These are phyloP conservation scores for Solanum hybrid DNA, from an alignment of 305 asterid species.

Conservation along the genomic window DNA sequence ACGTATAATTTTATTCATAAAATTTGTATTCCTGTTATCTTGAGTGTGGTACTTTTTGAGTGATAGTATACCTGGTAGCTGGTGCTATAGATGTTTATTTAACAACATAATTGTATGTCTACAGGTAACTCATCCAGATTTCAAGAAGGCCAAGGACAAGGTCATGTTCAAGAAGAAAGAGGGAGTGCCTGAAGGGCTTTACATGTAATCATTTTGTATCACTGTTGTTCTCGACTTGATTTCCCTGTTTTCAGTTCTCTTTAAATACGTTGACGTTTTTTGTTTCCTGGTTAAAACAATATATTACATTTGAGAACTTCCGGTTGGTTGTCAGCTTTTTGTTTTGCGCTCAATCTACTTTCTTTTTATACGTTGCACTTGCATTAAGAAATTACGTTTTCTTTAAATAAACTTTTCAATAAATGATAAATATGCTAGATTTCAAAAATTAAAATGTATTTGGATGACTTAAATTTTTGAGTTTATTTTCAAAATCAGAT, in stretches of 20 bases:
- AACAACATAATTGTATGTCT: neutral
- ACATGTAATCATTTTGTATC: constrained; percentile 23
- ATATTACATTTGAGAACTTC: neutral
- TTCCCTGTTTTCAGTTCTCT: neutral
- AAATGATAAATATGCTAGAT: neutral
- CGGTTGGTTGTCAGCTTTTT: neutral
- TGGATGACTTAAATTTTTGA: neutral
- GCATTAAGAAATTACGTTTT: neutral
- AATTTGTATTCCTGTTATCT: neutral
- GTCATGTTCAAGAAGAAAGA: constrained; percentile 55
- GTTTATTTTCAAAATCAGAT: too few relatives aligned
- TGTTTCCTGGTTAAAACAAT: neutral
- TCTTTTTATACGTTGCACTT: too few relatives aligned
- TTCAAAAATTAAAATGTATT: neutral
- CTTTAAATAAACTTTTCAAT: neutral
- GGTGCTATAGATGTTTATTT: neutral
- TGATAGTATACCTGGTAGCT: neutral
- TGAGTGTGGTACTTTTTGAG: neutral
- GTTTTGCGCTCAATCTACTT: neutral
- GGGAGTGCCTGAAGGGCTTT: constrained; percentile 53
- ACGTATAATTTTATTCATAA: neutral
- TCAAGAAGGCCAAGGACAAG: constrained; percentile 50
- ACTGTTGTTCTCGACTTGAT: neutral
- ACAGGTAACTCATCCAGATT: constrained; percentile 34
- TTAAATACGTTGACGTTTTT: neutral